phyloP scores from a whole-genome alignment of 192 early-diverging fungal genomes.

The Radiomyces spectabilis region DNA sequence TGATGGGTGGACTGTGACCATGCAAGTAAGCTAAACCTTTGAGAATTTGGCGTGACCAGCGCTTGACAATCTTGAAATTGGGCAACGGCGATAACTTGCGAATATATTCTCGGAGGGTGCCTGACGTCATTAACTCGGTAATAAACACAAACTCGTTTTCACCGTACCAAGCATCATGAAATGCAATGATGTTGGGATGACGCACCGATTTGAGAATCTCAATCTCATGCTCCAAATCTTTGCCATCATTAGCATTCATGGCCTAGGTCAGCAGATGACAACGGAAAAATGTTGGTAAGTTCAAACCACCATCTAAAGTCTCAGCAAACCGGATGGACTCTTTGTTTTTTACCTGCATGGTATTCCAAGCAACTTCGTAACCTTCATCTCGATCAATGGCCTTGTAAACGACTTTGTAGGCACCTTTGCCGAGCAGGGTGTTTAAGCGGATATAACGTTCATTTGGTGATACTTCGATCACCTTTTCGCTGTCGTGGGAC shows the following conservation, averaged over 20 bases:
- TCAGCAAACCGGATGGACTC: background rate
- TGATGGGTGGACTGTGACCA: conserved; percentile 70
- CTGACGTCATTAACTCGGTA: conserved; percentile 88
- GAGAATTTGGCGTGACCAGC: conserved; percentile 77
- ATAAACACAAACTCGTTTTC: conserved; percentile 67
- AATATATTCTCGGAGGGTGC: conserved; percentile 73
- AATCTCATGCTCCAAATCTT: conserved; percentile 43
- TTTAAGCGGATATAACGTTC: conserved; percentile 52
- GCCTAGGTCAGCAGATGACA: conserved; percentile 1
- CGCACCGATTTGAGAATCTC: conserved; percentile 68
- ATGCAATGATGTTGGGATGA: conserved; percentile 78
- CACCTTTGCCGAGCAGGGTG: conserved; percentile 65
- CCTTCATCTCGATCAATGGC: conserved; percentile 82
- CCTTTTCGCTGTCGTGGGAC: conserved; percentile 41
- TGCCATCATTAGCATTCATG: conserved; percentile 17
- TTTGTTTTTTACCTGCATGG: conserved; percentile 56
- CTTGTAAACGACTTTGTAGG: conserved; percentile 78
- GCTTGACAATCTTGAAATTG: conserved; percentile 68
- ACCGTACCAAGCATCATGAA: conserved; percentile 60
- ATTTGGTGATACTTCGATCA: conserved; percentile 47
- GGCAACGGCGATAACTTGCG: conserved; percentile 61
- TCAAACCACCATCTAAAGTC: background rate
- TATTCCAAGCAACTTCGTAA: conserved; percentile 85
- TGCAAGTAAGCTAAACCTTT: conserved; percentile 77
- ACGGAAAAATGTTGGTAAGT: background rate